Percentiles rank a stretch among this genome's conserved stretches.
Evolutionary conservation across 768 basidiomycete genomes (phyloP).

Genomic region (Kwoniella dejecticola): DNA sequence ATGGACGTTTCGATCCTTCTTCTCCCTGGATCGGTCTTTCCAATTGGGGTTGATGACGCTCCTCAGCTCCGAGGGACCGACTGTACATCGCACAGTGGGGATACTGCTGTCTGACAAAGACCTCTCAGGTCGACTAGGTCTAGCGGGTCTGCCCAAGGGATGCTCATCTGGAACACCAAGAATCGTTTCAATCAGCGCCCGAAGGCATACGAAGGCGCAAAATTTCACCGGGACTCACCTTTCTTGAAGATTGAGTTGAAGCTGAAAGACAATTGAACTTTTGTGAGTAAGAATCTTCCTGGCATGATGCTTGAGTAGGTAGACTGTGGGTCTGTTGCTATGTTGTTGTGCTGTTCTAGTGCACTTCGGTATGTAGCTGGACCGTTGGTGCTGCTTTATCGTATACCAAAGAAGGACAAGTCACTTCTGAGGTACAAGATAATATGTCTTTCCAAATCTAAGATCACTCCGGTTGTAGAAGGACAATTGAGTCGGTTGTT

Average conservation of each 20-base stretch:
- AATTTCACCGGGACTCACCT: neutral
- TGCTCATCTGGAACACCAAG: neutral
- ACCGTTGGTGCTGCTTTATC: too few relatives aligned
- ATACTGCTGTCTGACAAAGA: neutral
- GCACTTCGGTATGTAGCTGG: too few relatives aligned
- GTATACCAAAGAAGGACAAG: too few relatives aligned
- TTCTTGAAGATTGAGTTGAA: neutral
- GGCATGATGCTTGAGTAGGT: neutral
- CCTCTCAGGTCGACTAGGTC: neutral
- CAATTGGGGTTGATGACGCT: conserved; percentile 1
- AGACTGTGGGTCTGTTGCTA: neutral
- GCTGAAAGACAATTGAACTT: neutral
- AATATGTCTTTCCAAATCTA: too few relatives aligned
- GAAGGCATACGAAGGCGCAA: neutral
- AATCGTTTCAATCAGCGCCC: neutral
- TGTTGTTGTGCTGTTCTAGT: neutral
- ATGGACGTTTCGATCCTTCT: neutral
- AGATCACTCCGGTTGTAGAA: too few relatives aligned
- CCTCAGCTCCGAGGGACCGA: conserved; percentile 5
- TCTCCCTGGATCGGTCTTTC: neutral
- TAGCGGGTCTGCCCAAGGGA: neutral
- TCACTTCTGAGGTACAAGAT: too few relatives aligned
- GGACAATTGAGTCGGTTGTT: too few relatives aligned
- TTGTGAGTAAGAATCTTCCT: neutral
- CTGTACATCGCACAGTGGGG: conserved; percentile 3